Base-by-base conservation (phyloP, 441 rosid species). In the Flueggea neowawraea region DNA sequence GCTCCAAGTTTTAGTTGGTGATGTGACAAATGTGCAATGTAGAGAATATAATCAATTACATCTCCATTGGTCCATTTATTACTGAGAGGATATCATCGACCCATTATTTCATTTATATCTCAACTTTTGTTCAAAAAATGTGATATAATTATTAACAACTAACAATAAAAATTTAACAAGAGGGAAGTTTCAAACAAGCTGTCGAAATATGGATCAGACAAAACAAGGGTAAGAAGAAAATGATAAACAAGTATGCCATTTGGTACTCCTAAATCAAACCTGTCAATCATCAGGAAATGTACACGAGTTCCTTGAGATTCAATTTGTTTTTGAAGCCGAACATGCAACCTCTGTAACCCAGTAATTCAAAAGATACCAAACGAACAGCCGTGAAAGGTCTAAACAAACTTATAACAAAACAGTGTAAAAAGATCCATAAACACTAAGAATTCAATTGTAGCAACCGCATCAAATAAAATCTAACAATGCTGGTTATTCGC, bases 271-370 rank as follows among this genome's bases (percentile, higher is more conserved):
- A 16, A 22, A 52, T 39, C 59, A 57, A 39, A 84, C 85, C 84
- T 84, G 77, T 92, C 97, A 67, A 92, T 85, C 88, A 90, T 77
- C 64, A 92, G 79, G 66, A 81, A 69, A 69, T 69, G 82, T 65
- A 74, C 80, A 63, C 73, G 66, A 60, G 44, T 69, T 41, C 84
- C 90, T 61, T 73, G 82, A 6, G 78, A 69, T 68, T 78, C 78
- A 54, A 49, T 80, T 72, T 74, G 85, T 62, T 68, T 74, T 64
- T 68, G 80, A 41, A 92, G 64, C 65, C 69, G 81, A 74, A 67
- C 70, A 75, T 71, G 82, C 74, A 88, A 71, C 36, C 90, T 92
- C 97, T 91, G 63, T 52, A 51, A 33, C 45, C 31, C 58, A 41
- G 32, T 13, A 52, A 31, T n/a, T 49, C 16, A 16, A 58, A 8